Base-by-base conservation (phyloP, 768 basidiomycete genomes). In the Gloeopeniophorella convolvens region DNA sequence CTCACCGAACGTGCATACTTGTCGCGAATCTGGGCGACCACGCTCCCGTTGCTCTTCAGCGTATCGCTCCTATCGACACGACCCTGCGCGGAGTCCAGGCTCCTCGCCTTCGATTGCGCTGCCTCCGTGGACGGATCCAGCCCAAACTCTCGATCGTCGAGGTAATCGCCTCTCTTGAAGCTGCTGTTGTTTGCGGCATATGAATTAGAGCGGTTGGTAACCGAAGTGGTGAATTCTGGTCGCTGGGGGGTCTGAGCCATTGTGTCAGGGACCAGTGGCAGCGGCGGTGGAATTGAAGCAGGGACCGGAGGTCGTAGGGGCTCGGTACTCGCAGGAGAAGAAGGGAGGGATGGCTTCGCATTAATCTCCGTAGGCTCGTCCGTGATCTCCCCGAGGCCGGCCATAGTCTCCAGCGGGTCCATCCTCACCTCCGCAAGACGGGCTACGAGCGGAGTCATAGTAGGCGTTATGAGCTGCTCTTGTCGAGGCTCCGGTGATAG, bases 1-100 rank as follows among this genome's bases (percentile, higher is more conserved):
- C 81, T 36, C 58, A 86, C 85, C 48, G 65, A 70, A 34, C 67
- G 72, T 18, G 77, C 72, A 56, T 84, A 88, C 42, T 76, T 77
- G 60, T 75, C 76, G 36, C 82, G 74, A 72, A 90, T 79, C 2
- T 78, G 77, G 35, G 85, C 82, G 37, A 89, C 85, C 21, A 83
- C 66, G 57, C 77, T 80, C 11, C 75, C 76, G 41, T 60, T 74
- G 54, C 77, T 82, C 33, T 65, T 72, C 5, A 71, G 73, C 2
- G 79, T 77, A 37, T 82, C 79, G 18, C 64, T 71, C 52, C 77
- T 72, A 43, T 82, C 78, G 3, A 79, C 57, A 21, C 44, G 34
- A 16, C 27, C 28, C n/a, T 48, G 45, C 28, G 42, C 12, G 8
- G 33, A 18, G 45, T 54, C 34, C 39, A 56, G 13, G 36, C 51